Base-by-base conservation (phyloP, 106 monocot species). In the Phalaenopsis equestris region DNA sequence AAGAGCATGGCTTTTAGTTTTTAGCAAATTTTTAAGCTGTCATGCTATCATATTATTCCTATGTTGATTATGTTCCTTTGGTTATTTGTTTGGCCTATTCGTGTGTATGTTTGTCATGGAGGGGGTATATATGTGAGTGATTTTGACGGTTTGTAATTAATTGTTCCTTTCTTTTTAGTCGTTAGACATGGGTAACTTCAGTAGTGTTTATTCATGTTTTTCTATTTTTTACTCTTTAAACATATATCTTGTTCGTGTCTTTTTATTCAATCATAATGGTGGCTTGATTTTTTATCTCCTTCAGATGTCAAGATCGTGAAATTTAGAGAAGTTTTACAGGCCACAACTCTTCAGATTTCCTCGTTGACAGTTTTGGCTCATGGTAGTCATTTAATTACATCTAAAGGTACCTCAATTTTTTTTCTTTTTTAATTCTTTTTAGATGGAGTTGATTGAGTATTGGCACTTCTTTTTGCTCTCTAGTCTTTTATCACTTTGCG, bases 291-390 rank as follows among this genome's bases (percentile, higher is more conserved):
- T 48, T 41, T 49, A 18, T 68, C 80, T 42, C 30, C 48, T 81
- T 17, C 83, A 90, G 90, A 90, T 83, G 81, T 87, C 37, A 85
- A 85, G 43, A 87, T 90, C 36, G 45, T 81, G 12, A 81, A 81
- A 64, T 87, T 85, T 55, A 80, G 79, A 81, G 48, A 83, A 76
- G 56, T 79, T 42, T 72, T 87, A 78, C 87, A 90, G 79, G 90
- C 83, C 75, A 41, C 85, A 55, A 83, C 90, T 61, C 56, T 81
- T 49, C 87, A 87, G 17, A 70, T 85, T 10, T 84, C 90, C 72
- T 52, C 68, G 38, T 15, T 85, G 30, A 56, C 48, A 75, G 67
- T 87, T 56, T 79, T 90, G 73, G 41, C 83, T 43, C 83, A 81
- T 72, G 72, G 70, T 18, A 68, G 73, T 4, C 68, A 83, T 58